phyloP scores from a whole-genome alignment of 768 basidiomycete genomes.

The Amanita thiersii region DNA sequence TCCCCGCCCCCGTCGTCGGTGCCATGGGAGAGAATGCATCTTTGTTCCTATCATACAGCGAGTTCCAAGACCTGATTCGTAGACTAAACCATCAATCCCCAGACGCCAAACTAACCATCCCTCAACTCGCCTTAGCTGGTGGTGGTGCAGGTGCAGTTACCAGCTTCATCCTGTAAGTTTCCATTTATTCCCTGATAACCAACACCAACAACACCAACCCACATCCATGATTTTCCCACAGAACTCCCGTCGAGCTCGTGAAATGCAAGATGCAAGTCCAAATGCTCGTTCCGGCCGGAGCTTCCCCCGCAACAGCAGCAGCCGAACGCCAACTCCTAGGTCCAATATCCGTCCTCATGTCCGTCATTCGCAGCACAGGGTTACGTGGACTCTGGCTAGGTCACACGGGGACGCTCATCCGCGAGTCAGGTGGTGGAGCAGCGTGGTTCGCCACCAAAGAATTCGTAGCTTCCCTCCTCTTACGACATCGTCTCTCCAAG shows the following conservation, averaged over 20 bases:
- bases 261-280: slow-evolving; percentile 32
- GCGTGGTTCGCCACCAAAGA: slow-evolving; percentile 90
- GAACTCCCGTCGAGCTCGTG: slow-evolving; percentile 29
- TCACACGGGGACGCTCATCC: slow-evolving; percentile 79
- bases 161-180: slow-evolving; percentile 77
- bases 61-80: slow-evolving; percentile 61
- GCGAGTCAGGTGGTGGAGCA: slow-evolving; percentile 79
- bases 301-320: slow-evolving; percentile 3
- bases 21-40: slow-evolving; percentile 93
- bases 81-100: slow-evolving; percentile 22
- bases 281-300: slow-evolving; percentile 17
- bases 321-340: slow-evolving; percentile 17
- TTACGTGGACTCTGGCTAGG: slow-evolving; percentile 77
- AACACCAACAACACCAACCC: not conserved
- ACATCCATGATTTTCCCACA: too few species aligned
- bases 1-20: slow-evolving; percentile 89
- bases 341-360: slow-evolving; percentile 18
- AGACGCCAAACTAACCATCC: slow-evolving; percentile 46
- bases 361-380: slow-evolving; percentile 31
- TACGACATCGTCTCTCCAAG: slow-evolving; percentile 32
- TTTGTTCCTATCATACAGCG: slow-evolving; percentile 81
- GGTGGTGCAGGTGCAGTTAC: slow-evolving; percentile 81
- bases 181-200: not conserved
- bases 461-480: slow-evolving; percentile 54
- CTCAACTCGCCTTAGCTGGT: slow-evolving; percentile 74